phyloP scores from a whole-genome alignment of 768 basidiomycete species.

The Lyophyllum decastes region DNA sequence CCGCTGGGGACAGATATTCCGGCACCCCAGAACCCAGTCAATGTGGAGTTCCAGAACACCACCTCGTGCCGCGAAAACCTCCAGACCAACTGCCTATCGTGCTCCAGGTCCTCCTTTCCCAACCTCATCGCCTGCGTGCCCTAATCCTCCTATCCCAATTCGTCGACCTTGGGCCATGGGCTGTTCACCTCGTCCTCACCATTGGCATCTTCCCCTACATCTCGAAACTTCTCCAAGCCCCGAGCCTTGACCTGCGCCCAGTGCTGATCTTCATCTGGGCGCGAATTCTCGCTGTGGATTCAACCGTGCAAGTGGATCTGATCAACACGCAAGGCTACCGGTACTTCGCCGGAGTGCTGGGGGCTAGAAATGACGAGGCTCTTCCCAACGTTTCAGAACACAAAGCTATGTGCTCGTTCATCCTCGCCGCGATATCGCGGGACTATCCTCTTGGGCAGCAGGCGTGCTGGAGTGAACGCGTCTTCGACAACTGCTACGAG shows the following conservation, averaged over 20 bases:
- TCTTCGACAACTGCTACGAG: slow-evolving; percentile 87
- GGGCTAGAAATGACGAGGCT: slow-evolving; percentile 62
- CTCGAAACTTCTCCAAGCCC: slow-evolving; percentile 92
- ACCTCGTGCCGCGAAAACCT: slow-evolving; percentile 84
- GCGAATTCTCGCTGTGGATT: slow-evolving; percentile 95
- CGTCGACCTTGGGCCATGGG: slow-evolving; percentile 98
- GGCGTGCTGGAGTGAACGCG: slow-evolving; percentile 77
- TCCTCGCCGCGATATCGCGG: slow-evolving; percentile 86
- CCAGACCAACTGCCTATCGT: slow-evolving; percentile 98
- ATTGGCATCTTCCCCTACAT: slow-evolving; percentile 99
- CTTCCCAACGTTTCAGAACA: slow-evolving; percentile 96
- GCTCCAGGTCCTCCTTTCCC: slow-evolving; percentile 94
- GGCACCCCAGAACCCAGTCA: slow-evolving; percentile 10
- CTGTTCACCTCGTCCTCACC: slow-evolving; percentile 91
- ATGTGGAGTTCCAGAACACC: slow-evolving; percentile 30
- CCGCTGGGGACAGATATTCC: slow-evolving; percentile 35
- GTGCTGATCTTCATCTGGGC: slow-evolving; percentile 99
- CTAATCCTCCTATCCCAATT: slow-evolving; percentile 96
- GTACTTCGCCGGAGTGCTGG: slow-evolving; percentile 82
- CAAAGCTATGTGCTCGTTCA: slow-evolving; percentile 98
- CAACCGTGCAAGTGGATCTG: slow-evolving; percentile 87
- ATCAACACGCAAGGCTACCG: slow-evolving; percentile 81
- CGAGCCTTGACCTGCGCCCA: slow-evolving; percentile 92
- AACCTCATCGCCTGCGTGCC: slow-evolving; percentile 92
- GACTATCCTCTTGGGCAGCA: slow-evolving; percentile 86